A percentile compares a stretch with the other conserved stretches of the same genome.
phyloP scores from a whole-genome alignment of 1,139 yeast genomes.

The Protomyces macrosporus region DNA sequence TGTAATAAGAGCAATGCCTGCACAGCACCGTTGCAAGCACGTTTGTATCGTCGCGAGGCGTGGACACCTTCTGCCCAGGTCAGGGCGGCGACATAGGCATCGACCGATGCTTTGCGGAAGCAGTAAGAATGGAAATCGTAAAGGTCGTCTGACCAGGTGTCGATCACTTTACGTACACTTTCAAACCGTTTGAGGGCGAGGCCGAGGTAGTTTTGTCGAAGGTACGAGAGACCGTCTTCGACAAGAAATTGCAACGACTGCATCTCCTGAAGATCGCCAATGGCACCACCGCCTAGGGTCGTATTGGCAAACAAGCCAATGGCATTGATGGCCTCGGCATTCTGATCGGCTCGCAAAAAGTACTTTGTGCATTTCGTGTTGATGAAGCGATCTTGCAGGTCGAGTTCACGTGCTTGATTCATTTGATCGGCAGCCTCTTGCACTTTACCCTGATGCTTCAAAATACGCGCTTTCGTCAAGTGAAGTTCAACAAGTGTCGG shows the following conservation, averaged over 20 bases:
- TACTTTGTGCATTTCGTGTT: conserved; percentile 86
- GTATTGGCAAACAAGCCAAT: conserved; percentile 79
- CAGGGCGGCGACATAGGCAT: conserved; percentile 70
- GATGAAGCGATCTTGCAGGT: conserved; percentile 84
- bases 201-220: conserved; percentile 46
- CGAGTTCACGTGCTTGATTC: conserved; percentile 68
- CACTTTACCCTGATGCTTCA: conserved; percentile 63
- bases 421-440: conserved; percentile 59
- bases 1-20: conserved; percentile 51
- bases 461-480: conserved; percentile 71
- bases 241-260: conserved; percentile 87
- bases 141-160: conserved; percentile 74
- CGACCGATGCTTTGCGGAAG: conserved; percentile 82
- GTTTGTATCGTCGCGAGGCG: conserved; percentile 61
- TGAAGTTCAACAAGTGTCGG: conserved; percentile 73
- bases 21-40: conserved; percentile 65
- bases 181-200: conserved; percentile 73
- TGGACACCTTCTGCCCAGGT: conserved; percentile 76
- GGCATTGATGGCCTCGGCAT: conserved; percentile 68
- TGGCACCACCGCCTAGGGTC: conserved; percentile 71
- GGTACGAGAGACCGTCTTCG: conserved; percentile 69
- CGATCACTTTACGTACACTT: conserved; percentile 57
- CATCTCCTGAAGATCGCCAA: conserved; percentile 80
- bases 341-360: conserved; percentile 67
- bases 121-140: conserved; percentile 92